Percentiles rank a stretch among this genome's conserved stretches.
These are phyloP conservation scores for Aphanomyces cochlioides DNA, from an alignment of 352 stramenopile genomes.

Conservation along the genomic window DNA sequence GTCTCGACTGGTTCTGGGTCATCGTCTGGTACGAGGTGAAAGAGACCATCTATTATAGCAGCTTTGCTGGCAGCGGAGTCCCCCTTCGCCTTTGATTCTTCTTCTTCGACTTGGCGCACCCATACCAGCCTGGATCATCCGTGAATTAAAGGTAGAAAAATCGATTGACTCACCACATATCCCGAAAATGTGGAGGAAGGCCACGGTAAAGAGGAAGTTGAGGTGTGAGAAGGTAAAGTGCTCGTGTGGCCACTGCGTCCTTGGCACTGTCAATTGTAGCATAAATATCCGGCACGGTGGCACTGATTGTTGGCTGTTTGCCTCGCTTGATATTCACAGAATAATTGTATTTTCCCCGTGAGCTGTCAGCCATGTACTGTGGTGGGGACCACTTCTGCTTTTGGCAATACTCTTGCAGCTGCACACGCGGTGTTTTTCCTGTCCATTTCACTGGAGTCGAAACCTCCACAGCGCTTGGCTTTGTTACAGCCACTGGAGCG, in stretches of 20 bases:
- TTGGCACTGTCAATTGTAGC: slow-evolving; percentile 67
- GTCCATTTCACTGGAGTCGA: slow-evolving; percentile 20
- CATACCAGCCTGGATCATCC: slow-evolving; percentile 38
- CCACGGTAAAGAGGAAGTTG: slow-evolving; percentile 85
- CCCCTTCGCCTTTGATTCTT: slow-evolving; percentile 38
- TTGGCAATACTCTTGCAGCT: slow-evolving; percentile 84
- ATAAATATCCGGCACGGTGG: slow-evolving; percentile 3
- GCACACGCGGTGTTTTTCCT: slow-evolving; percentile 77
- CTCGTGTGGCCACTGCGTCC: slow-evolving; percentile 70
- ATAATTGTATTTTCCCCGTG: slow-evolving; percentile 26
- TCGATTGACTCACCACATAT: slow-evolving; percentile 64
- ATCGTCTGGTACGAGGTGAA: not conserved
- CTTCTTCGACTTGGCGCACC: slow-evolving; percentile 43
- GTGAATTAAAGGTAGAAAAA: not conserved
- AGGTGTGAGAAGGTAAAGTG: slow-evolving; percentile 84
- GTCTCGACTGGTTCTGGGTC: not conserved
- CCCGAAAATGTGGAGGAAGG: slow-evolving; percentile 81
- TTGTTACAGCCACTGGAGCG: slow-evolving; percentile 7
- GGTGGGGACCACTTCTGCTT: slow-evolving; percentile 81
- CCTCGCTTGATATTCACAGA: slow-evolving; percentile 23
- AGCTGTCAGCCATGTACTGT: slow-evolving; percentile 53
- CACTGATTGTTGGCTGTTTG: not conserved
- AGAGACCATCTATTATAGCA: slow-evolving; percentile 15
- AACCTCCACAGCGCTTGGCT: not conserved
- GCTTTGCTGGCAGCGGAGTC: slow-evolving; percentile 15